Evolutionary conservation across 1,284 basidiomycete species (phyloP), one percentile per base, ranked within the genome.

Genomic region (Schizopora paradoxa): DNA sequence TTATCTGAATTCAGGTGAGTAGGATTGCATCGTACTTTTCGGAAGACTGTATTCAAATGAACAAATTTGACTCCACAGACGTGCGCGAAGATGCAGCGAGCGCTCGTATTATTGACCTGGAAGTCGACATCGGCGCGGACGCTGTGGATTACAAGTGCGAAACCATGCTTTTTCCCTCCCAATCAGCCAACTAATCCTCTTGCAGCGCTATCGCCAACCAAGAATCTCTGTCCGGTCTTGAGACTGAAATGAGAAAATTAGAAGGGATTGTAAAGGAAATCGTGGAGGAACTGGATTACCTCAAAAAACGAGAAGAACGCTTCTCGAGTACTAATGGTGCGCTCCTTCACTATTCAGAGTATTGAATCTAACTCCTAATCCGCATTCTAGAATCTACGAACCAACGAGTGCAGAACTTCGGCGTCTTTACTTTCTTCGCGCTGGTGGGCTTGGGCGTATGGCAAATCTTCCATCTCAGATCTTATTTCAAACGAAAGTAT

Each of bases 201-300:
- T 22, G 8, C 59, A 94, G 91, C 60, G 95, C 95, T 16, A 99
- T 99, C 62, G 95, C 96, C 5, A 98, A 97, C 68, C 94, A 97
- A 65, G 95, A 99, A 66, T 94, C 91, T 0, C 74, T 99, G 0
- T 97, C 92, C 1, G 89, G 89, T 0, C 77, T 99, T 31, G 96
- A 99, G 67, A 94, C 92, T 0, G 95, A 99, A 66, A 96, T 99
- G 91, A 79, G 94, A 28, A 99, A 99, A 62, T 74, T 99, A 6
- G 95, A 99, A 64, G 92, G 89, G 1, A 69, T 97, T 4, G 88
- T 93, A 26, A 91, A 91, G 64, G 95, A 98, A 68, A 86, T 99
- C 48, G 81, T 91, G 13, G 93, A 98, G 56, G 94, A 98, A 66
- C 76, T 98, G 72, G 80, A 82, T 25, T 98, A 97, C 67, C 76